Conservation (phyloP, 2,329 filamentous ascomycete species). For the Rosellinia necatrix region DNA sequence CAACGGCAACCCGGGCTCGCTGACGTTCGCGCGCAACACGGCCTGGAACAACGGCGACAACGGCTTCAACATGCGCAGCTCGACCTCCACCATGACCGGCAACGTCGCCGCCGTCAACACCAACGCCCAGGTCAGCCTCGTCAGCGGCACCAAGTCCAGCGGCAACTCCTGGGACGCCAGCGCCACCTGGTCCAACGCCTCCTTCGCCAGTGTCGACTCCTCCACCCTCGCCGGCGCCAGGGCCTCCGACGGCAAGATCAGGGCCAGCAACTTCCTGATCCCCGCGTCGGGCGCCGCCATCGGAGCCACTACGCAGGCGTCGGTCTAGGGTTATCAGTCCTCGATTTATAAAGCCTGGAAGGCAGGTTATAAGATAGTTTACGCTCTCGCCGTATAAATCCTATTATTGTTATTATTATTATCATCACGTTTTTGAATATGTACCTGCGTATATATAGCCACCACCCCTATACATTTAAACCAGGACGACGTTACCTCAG, state of each 20-base stretch:
- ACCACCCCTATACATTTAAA: too few relatives aligned
- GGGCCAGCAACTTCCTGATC: conserved; percentile 47
- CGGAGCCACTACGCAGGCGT: conserved; percentile 44
- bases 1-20: conserved; percentile 48
- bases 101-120: conserved; percentile 48
- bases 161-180: conserved; percentile 49
- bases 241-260: conserved; percentile 44
- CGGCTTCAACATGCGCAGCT: conserved; percentile 46
- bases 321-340: conserved; percentile 1
- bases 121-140: conserved; percentile 33
- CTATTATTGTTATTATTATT: too few relatives aligned
- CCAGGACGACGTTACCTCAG: too few relatives aligned
- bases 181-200: conserved; percentile 45
- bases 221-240: conserved; percentile 44
- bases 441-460: too few relatives aligned
- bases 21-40: conserved; percentile 49
- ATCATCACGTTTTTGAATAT: too few relatives aligned
- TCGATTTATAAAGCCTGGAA: too few relatives aligned
- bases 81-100: conserved; percentile 42
- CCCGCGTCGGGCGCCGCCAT: conserved; percentile 44
- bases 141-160: conserved; percentile 34
- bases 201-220: conserved; percentile 45
- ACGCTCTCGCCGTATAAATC: background rate
- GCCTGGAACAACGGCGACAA: conserved; percentile 51
- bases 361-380: too few relatives aligned